phyloP scores from a whole-genome alignment of 768 basidiomycete genomes.

The Rhodotorula babjevae region DNA sequence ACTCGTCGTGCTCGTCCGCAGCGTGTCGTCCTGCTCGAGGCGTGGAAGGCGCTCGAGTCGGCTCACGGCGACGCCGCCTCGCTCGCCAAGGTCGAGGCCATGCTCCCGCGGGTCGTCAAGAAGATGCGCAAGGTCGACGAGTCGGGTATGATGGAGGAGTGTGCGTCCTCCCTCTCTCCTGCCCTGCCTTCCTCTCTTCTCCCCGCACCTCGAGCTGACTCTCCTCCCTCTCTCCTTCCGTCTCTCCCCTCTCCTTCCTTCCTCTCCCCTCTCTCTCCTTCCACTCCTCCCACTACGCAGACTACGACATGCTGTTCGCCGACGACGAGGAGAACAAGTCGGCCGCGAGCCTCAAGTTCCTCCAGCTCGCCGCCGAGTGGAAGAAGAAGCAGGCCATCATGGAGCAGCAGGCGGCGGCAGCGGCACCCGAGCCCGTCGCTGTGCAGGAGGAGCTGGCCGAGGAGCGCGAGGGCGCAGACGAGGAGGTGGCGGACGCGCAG shows the following conservation, averaged over 20 bases:
- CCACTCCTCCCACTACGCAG: conserved; percentile 49
- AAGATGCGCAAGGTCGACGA: conserved; percentile 59
- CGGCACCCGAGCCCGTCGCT: not conserved
- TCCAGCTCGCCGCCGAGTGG: conserved; percentile 94
- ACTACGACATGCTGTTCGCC: conserved; percentile 91
- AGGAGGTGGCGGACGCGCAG: not conserved
- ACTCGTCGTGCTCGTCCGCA: conserved; percentile 43
- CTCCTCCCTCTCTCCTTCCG: not conserved
- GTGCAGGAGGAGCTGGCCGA: conserved; percentile 1
- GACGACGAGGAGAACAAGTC: conserved; percentile 94
- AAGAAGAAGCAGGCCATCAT: conserved; percentile 23
- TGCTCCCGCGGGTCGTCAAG: conserved; percentile 90
- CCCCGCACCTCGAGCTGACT: too few species aligned
- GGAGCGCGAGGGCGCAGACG: too few species aligned
- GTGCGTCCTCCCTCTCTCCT: conserved; percentile 6
- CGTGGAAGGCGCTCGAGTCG: conserved; percentile 93
- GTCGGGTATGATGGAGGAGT: conserved; percentile 36
- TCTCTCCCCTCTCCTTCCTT: not conserved
- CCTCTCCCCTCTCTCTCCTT: not conserved
- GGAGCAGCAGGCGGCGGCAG: not conserved
- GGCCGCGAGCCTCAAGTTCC: conserved; percentile 88
- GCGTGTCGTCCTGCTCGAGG: conserved; percentile 86
- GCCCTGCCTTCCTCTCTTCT: too few species aligned
- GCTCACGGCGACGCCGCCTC: conserved; percentile 62
- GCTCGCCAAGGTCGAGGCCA: conserved; percentile 73